A percentile compares a stretch with the other conserved stretches of the same genome.
Evolutionary conservation across 2,329 filamentous ascomycete genomes (phyloP).

Genomic region (Dothidotthia symphoricarpi): DNA sequence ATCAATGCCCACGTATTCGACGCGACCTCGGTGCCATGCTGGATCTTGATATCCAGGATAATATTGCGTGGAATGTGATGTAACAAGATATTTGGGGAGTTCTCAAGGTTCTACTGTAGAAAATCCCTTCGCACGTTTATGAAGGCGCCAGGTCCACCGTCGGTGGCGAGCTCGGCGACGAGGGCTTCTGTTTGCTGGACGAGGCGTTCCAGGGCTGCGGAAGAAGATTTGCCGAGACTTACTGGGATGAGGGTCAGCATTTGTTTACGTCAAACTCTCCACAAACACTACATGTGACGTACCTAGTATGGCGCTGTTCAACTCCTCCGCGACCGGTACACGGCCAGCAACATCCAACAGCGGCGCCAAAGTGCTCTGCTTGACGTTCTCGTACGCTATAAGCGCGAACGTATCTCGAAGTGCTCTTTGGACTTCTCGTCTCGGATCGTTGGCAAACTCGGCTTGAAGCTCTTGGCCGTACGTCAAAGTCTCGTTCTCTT

Average conservation of each 20-base stretch:
- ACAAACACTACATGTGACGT: constrained; percentile 9
- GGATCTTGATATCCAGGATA: too few relatives aligned
- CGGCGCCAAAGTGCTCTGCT: constrained; percentile 72
- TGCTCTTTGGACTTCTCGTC: constrained; percentile 68
- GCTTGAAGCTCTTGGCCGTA: constrained; percentile 78
- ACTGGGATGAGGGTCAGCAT: constrained; percentile 48
- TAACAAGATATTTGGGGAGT: neutral
- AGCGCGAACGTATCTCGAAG: constrained; percentile 84
- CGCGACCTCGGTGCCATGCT: too few relatives aligned
- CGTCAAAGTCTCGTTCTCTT: constrained; percentile 68
- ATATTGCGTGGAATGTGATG: too few relatives aligned
- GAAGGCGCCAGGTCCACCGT: constrained; percentile 79
- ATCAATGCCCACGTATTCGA: too few relatives aligned
- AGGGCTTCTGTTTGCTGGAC: constrained; percentile 84
- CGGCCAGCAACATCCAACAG: constrained; percentile 74
- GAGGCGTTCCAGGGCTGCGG: constrained; percentile 78
- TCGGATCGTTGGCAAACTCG: constrained; percentile 71
- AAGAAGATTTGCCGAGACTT: constrained; percentile 84
- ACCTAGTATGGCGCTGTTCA: constrained; percentile 92
- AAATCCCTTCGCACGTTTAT: constrained; percentile 60
- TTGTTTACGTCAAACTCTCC: neutral
- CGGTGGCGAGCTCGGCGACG: constrained; percentile 75
- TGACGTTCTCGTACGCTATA: constrained; percentile 80
- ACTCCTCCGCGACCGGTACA: constrained; percentile 79
- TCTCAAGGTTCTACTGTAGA: constrained; percentile 22